phyloP scores from a whole-genome alignment of 805 yeast species.

The Blastobotrys attinorum region DNA sequence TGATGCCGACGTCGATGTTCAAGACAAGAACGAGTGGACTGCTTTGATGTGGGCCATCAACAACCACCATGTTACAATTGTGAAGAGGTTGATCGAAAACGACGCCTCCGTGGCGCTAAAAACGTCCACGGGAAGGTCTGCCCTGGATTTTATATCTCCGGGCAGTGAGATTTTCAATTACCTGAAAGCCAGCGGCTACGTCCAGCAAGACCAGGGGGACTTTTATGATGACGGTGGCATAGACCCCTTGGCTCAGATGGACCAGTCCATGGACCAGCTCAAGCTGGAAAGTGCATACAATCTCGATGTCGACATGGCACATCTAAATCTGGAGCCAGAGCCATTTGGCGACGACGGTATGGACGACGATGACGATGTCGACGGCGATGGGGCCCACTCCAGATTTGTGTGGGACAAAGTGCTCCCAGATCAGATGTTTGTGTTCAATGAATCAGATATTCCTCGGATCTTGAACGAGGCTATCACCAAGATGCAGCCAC shows the following conservation, averaged over 20 bases:
- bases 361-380: constrained; percentile 13
- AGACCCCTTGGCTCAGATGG: constrained; percentile 7
- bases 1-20: constrained; percentile 31
- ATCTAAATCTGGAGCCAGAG: constrained; percentile 12
- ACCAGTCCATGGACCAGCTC: constrained; percentile 17
- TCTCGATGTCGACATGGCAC: constrained; percentile 26
- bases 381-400: constrained; percentile 19
- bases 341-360: constrained; percentile 14
- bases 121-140: constrained; percentile 40
- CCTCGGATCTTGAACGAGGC: constrained; percentile 32
- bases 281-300: constrained; percentile 24
- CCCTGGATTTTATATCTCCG: constrained; percentile 50
- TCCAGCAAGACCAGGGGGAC: constrained; percentile 16
- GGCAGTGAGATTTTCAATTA: constrained; percentile 51
- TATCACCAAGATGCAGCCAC: constrained; percentile 30
- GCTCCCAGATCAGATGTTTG: constrained; percentile 34
- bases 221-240: constrained; percentile 21
- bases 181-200: constrained; percentile 34
- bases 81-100: constrained; percentile 47
- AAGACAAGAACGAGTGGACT: constrained; percentile 35
- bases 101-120: constrained; percentile 47
- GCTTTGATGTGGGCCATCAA: constrained; percentile 83
- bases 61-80: constrained; percentile 47
- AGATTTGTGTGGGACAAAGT: constrained; percentile 37
- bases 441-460: constrained; percentile 29